These are phyloP conservation scores for Talaromyces ruber DNA, from an alignment of 495 filamentous ascomycete species.

Conservation along the genomic window DNA sequence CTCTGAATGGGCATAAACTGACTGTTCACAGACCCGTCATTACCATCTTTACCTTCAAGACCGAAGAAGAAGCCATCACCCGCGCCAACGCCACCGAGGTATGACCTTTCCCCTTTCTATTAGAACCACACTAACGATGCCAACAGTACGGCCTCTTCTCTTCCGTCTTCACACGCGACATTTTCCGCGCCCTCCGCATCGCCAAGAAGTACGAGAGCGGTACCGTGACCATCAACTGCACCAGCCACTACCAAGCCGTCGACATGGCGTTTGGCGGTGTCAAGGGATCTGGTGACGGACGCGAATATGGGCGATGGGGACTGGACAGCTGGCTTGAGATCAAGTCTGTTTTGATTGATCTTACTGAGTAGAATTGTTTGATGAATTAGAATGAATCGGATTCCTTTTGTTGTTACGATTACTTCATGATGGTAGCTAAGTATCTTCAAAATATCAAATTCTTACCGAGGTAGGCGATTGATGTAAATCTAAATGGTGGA, in stretches of 20 bases:
- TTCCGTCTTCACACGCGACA: conserved; percentile 75
- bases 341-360: not conserved
- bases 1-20: not conserved
- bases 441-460: not conserved
- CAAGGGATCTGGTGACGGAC: not conserved
- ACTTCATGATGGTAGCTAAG: not conserved
- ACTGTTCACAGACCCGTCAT: conserved; percentile 54
- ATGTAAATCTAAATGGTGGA: no score
- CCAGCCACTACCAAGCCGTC: conserved; percentile 33
- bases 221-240: conserved; percentile 87
- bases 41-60: conserved; percentile 68
- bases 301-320: not conserved
- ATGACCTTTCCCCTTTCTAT: not conserved
- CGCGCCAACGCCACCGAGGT: conserved; percentile 80
- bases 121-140: not conserved
- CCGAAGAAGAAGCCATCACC: conserved; percentile 75
- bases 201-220: conserved; percentile 25
- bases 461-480: not conserved
- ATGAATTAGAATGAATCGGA: not conserved
- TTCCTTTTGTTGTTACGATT: not conserved
- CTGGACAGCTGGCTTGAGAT: not conserved
- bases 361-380: not conserved
- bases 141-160: conserved; percentile 55
- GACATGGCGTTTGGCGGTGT: not conserved
- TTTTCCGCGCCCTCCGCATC: conserved; percentile 40